Evolutionary conservation across 176 grass and related monocot genomes (phyloP), one percentile per base, ranked within the genome.

Genomic region (Hsuehochloa calcarea): DNA sequence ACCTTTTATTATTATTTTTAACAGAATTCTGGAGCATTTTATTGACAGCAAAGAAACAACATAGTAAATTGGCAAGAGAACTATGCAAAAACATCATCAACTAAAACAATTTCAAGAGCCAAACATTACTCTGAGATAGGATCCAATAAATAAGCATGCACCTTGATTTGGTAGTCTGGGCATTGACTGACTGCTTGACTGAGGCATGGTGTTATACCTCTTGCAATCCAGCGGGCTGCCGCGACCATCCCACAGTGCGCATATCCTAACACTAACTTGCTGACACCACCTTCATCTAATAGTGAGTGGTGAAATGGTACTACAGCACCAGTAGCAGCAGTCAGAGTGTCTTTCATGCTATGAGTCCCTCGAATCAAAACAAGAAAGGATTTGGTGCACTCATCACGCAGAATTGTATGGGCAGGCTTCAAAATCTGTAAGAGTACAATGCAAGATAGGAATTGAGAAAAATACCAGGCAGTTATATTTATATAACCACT

Each of bases 291-390:
- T 85, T 99, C 86, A 69, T 94, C 93, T 87, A 96, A 91, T 70
- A 99, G 83, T 47, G 93, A 94, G 86, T 96, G 96, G 78, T 99
- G 96, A 79, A 99, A 99, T 77, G 96, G 96, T 62, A 96, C 96
- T 26, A 99, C 93, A 77, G 93, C 91, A 82, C 96, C 96, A 85
- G 89, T 96, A 78, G 82, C 96, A 65, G 96, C 96, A 43, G 96
- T 99, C 56, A 96, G 81, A 55, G 91, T 94, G 69, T 90, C 92
- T 84, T 93, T 94, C 81, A 90, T 94, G 80, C 84, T 95, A 88
- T 98, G 95, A 40, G 96, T 99, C 38, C 96, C 96, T 29, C 96
- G 90, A 79, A 99, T 90, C 84, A 99, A 87, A 77, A 99, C 91
- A 80, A 99, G 91, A 85, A 99, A 89, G 60, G 85, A 92, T 86